Evolutionary conservation across 108 stramenopile genomes (phyloP).

Genomic region (Nitzschia putrida): DNA sequence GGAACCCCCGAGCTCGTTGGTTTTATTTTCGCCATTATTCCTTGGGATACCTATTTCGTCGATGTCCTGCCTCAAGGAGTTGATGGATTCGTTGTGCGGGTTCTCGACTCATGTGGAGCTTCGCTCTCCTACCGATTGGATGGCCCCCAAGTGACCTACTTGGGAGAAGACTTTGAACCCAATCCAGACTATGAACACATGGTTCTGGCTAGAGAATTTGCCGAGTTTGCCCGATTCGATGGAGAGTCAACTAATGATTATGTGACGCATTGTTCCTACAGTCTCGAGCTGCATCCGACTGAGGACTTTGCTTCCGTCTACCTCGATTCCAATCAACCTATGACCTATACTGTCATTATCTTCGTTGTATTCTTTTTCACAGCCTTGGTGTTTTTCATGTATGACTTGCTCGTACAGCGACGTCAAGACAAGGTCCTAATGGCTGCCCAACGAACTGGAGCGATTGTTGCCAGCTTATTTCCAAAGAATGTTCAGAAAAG

Average conservation of each 20-base stretch:
- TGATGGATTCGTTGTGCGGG: constrained; percentile 9
- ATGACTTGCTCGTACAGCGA: constrained; percentile 36
- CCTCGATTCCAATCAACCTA: constrained; percentile 11
- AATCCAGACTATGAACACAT: not conserved
- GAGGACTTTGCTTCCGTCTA: not conserved
- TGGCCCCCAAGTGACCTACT: constrained; percentile 18
- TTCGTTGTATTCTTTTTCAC: constrained; percentile 27
- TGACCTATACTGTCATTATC: constrained; percentile 2
- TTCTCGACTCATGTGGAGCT: constrained; percentile 16
- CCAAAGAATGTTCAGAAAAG: constrained; percentile 26
- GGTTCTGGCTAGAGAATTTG: constrained; percentile 1
- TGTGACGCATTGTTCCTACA: constrained; percentile 18
- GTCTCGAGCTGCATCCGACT: constrained; percentile 11
- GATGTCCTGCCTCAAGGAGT: constrained; percentile 14
- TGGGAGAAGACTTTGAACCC: constrained; percentile 10
- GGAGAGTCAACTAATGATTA: not conserved
- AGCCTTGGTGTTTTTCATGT: constrained; percentile 15
- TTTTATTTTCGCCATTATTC: constrained; percentile 16
- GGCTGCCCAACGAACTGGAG: constrained; percentile 22
- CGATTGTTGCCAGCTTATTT: constrained; percentile 34
- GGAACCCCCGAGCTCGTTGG: constrained; percentile 3
- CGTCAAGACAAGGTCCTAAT: constrained; percentile 28
- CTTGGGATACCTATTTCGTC: constrained; percentile 24
- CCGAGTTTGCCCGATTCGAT: constrained; percentile 17
- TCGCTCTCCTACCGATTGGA: constrained; percentile 16